Evolutionary conservation across 1,284 basidiomycete genomes (phyloP).

Genomic region (Mrakiaceae sp.): DNA sequence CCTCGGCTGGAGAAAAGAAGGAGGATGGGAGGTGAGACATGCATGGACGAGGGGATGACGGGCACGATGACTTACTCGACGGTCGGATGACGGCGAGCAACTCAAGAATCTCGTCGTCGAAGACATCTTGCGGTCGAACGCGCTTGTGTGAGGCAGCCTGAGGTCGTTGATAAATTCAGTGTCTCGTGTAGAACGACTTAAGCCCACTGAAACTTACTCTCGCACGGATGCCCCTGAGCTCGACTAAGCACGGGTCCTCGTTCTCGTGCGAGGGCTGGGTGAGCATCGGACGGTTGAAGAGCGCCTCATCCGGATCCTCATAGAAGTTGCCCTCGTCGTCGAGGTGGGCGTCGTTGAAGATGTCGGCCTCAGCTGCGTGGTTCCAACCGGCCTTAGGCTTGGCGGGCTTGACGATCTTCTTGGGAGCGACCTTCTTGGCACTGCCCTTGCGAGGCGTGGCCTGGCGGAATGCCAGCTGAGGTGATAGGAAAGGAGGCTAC

Average conservation of each 20-base stretch:
- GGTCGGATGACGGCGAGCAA: conserved; percentile 31
- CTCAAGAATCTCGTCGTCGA: conserved; percentile 26
- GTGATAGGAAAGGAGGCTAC: background rate
- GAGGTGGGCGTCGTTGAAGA: conserved; percentile 2
- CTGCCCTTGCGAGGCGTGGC: conserved; percentile 10
- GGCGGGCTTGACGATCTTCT: background rate
- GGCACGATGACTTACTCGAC: conserved; percentile 22
- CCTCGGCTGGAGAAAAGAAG: no score
- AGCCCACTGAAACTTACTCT: conserved; percentile 18
- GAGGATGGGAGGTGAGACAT: no score
- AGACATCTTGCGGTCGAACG: conserved; percentile 13
- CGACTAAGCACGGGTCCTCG: conserved; percentile 22
- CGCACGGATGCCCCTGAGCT: conserved; percentile 21
- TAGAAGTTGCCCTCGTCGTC: background rate
- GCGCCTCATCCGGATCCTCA: background rate
- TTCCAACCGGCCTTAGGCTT: conserved; percentile 4
- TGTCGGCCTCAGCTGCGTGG: background rate
- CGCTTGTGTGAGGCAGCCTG: conserved; percentile 20
- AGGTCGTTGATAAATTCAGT: no score
- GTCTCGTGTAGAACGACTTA: no score
- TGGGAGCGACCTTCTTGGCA: background rate
- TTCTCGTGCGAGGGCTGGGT: conserved; percentile 17
- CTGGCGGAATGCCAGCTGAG: conserved; percentile 14
- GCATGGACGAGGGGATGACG: no score
- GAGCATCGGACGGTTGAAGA: background rate